Percentiles rank a stretch among this genome's conserved stretches.
These are phyloP conservation scores for Smallanthus sonchifolius DNA, from an alignment of 129 eudicot genomes.

Conservation along the genomic window DNA sequence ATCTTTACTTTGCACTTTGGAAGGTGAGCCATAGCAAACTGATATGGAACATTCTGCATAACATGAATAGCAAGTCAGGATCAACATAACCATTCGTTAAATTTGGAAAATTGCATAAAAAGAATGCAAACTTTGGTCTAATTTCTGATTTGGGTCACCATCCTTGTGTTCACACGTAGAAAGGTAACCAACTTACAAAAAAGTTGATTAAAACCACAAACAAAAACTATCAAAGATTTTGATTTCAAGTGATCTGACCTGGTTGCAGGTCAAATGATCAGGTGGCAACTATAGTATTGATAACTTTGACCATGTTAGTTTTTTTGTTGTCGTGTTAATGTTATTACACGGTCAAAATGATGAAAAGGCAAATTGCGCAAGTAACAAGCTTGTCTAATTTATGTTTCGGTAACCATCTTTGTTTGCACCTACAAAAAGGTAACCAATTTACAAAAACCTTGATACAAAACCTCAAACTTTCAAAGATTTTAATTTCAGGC, in stretches of 20 bases:
- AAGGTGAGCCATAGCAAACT: constrained; percentile 73
- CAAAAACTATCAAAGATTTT: no score
- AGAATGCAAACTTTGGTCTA: neutral
- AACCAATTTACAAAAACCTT: neutral
- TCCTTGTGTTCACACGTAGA: neutral
- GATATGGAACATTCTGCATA: constrained; percentile 76
- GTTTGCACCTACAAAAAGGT: neutral
- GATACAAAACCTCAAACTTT: neutral
- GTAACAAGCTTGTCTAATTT: neutral
- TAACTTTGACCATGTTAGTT: neutral
- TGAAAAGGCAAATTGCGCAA: neutral
- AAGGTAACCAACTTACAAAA: neutral
- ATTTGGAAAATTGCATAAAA: neutral
- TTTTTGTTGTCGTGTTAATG: neutral
- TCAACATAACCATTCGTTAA: neutral
- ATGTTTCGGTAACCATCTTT: neutral
- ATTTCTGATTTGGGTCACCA: neutral
- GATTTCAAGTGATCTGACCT: neutral
- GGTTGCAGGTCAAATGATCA: neutral
- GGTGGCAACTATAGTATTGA: neutral
- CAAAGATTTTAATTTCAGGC: no score
- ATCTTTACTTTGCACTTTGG: constrained; percentile 80
- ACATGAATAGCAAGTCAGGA: neutral
- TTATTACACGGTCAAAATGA: neutral
- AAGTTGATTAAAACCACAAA: neutral